phyloP scores from a whole-genome alignment of 345 rosid species.

The Atalantia buxifolia region DNA sequence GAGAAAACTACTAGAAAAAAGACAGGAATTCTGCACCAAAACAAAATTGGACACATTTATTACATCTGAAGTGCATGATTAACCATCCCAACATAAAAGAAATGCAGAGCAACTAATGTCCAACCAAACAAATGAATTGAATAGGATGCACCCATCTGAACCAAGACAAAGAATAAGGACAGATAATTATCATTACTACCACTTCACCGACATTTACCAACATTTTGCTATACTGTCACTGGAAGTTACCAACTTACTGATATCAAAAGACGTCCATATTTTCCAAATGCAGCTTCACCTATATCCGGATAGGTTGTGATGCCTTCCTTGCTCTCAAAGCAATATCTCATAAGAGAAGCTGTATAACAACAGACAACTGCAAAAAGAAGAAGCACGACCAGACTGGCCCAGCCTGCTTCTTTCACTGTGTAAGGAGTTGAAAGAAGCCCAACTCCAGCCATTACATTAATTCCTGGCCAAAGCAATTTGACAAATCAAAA shows the following conservation, averaged over 20 bases:
- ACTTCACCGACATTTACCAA: too few species aligned
- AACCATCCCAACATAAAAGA: neutral
- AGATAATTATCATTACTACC: neutral
- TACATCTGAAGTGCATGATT: neutral
- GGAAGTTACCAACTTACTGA: slow-evolving; percentile 50
- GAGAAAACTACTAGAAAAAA: neutral
- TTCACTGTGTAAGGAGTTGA: slow-evolving; percentile 76
- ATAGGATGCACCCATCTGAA: neutral
- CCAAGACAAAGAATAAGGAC: neutral
- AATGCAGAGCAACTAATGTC: neutral
- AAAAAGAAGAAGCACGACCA: slow-evolving; percentile 50
- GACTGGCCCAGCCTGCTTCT: slow-evolving; percentile 85
- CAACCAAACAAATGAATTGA: neutral
- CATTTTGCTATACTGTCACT: neutral
- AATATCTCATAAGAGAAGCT: slow-evolving; percentile 72
- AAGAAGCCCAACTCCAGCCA: slow-evolving; percentile 94
- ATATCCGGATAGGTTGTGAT: slow-evolving; percentile 79
- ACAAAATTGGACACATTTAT: neutral
- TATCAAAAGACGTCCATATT: slow-evolving; percentile 69
- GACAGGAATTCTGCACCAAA: neutral
- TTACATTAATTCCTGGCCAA: slow-evolving; percentile 63
- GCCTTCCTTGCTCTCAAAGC: slow-evolving; percentile 79
- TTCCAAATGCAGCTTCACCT: slow-evolving; percentile 96
- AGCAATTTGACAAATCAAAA: neutral
- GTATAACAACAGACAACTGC: slow-evolving; percentile 76